Evolutionary conservation across 192 early-diverging fungal species (phyloP), one percentile per base, ranked within the genome.

Genomic region (Paraglomus brasilianum): DNA sequence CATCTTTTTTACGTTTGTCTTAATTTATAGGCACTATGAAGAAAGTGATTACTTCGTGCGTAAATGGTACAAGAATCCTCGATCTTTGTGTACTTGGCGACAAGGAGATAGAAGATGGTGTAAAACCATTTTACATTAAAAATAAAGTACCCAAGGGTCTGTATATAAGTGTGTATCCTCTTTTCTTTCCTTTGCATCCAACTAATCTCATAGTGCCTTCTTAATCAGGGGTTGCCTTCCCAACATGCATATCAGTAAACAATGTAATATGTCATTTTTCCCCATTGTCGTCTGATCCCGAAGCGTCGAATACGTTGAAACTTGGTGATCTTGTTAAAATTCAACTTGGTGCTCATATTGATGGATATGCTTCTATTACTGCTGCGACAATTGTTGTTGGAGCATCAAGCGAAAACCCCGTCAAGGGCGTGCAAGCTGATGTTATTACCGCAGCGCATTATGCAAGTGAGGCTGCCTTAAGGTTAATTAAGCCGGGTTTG

Each of bases 21-120:
- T 36, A 72, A 69, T 72, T 71, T 48, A 41, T 78, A 91, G 89
- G 81, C 64, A 88, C 90, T 57, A 75, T 95, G 70, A 80, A 80
- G 45, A 77, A 86, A 75, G 85, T 94, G 9, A 77, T 93, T 70
- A 83, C 74, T 41, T 84, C 86, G 44, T 81, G 76, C 74, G 86
- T 86, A 70, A 88, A 87, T 72, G 96, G 91, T 63, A 91, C 91
- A 78, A 91, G 85, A 71, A 82, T 95, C 57, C 72, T 92, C 66
- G 92, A 94, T 72, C 83, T 98, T 76, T 97, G 94, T 83, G 78
- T 84, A 75, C 77, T 91, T 55, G 96, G 96, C 72, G 94, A 98
- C 79, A 82, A 86, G 71, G 82, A 86, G 60, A 92, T 98, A 58
- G 83, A 83, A 63, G 93, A 91, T 55, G 86, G 80, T 19, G 77